Percentiles rank a stretch among this genome's conserved stretches.
phyloP scores from a whole-genome alignment of 345 rosid species.

The Eucalyptus leucophloia region DNA sequence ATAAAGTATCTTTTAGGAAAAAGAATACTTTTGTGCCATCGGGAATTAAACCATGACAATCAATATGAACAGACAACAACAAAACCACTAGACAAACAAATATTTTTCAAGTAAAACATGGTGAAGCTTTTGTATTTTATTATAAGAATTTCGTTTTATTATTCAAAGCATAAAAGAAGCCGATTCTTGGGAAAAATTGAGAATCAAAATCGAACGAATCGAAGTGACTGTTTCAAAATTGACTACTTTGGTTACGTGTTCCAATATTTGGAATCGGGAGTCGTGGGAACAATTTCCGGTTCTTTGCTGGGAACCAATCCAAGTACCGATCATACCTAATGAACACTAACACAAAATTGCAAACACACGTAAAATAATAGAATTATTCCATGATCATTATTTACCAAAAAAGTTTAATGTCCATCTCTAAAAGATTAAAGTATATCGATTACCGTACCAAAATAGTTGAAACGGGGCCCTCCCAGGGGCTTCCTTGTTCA shows the following conservation, averaged over 20 bases:
- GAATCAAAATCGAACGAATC: too few relatives aligned
- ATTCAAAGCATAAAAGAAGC: background rate
- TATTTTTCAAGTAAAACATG: background rate
- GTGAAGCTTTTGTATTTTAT: background rate
- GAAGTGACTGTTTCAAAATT: too few relatives aligned
- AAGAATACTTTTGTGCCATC: background rate
- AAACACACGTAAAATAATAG: background rate
- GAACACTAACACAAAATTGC: background rate
- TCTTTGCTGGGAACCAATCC: background rate
- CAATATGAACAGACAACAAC: background rate
- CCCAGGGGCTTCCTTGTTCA: background rate
- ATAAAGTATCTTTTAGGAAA: background rate
- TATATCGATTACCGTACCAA: accelerated
- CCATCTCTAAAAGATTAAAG: background rate
- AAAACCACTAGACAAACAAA: background rate
- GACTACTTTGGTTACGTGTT: background rate
- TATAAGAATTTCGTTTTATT: background rate
- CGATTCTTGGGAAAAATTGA: too few relatives aligned
- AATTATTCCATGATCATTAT: background rate
- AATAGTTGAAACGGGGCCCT: background rate
- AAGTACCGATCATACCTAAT: background rate
- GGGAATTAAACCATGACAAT: background rate
- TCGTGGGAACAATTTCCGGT: background rate
- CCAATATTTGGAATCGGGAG: background rate
- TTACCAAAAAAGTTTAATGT: background rate